A percentile compares a stretch with the other conserved stretches of the same genome.
These are phyloP conservation scores for Talaromyces sp. DNA, from an alignment of 2,329 filamentous ascomycete species.

Conservation along the genomic window DNA sequence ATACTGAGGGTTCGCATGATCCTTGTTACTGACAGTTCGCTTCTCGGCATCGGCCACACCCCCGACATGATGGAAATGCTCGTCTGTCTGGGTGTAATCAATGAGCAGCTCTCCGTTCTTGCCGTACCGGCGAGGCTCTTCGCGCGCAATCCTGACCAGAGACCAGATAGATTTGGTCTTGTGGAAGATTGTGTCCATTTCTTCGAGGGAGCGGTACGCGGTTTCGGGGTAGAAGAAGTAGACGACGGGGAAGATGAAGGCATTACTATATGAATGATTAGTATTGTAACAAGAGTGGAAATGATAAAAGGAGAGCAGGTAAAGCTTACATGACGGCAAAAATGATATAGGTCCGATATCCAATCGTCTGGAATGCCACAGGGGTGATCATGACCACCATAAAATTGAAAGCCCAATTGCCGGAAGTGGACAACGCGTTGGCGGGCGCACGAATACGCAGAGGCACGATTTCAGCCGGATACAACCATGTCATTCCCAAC, in stretches of 20 bases:
- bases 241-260: slow-evolving; percentile 53
- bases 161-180: slow-evolving; percentile 50
- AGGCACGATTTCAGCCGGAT: slow-evolving; percentile 58
- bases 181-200: slow-evolving; percentile 66
- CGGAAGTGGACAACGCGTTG: slow-evolving; percentile 61
- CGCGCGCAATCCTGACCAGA: slow-evolving; percentile 49
- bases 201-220: slow-evolving; percentile 59
- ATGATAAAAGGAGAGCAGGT: not conserved
- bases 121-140: slow-evolving; percentile 55
- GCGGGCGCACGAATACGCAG: slow-evolving; percentile 51
- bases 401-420: slow-evolving; percentile 62
- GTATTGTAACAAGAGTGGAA: not conserved
- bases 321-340: slow-evolving; percentile 51
- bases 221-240: slow-evolving; percentile 63
- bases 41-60: slow-evolving; percentile 68
- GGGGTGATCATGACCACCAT: slow-evolving; percentile 66
- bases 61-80: slow-evolving; percentile 21
- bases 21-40: slow-evolving; percentile 64
- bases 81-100: slow-evolving; percentile 20
- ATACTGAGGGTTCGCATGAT: slow-evolving; percentile 17
- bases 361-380: slow-evolving; percentile 55
- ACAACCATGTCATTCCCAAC: slow-evolving; percentile 62
- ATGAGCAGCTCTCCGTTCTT: slow-evolving; percentile 57
- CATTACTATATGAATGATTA: slow-evolving; percentile 40
- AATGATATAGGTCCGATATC: slow-evolving; percentile 55